Evolutionary conservation across 257 asterid genomes (phyloP), one percentile per base, ranked within the genome.

Genomic region (Pogostemon cablin): DNA sequence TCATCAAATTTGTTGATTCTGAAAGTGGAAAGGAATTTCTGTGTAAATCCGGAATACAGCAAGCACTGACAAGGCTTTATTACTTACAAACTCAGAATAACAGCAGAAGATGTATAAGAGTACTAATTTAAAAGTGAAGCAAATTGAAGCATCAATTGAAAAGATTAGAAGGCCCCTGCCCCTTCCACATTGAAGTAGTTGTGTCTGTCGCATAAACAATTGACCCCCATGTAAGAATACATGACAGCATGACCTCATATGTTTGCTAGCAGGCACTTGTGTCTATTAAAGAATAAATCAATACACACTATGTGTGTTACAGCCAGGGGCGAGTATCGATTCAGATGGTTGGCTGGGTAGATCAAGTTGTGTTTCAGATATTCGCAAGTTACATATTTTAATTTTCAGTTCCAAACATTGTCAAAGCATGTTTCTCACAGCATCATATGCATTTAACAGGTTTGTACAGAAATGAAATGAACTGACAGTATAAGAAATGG

Each of bases 101-200:
- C 38, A 38, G 49, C 8, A 17, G 37, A 66, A 38, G 15, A 66
- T 11, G 5, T 4, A 12, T 38, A 67, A 39, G 49, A 39, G 25
- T 44, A 58, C 53, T 65, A 48, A 41, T 44, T 40, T 25, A 46
- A 9, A 71, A 49, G 49, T 25, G 70, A 56, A 9, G 15, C 74
- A 42, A 41, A 46, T 54, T 54, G 37, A 6, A 17, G 47, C 8
- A 52, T 42, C 34, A 57, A 15, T 47, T 44, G 67, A 59, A 43
- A 58, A 69, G 32, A 34, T 11, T 54, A 38, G 72, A 69, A 43
- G 57, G 7, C 34, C 9, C 57, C 32, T 25, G 49, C 72, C 41
- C 39, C 34, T 56, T 64, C 15, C 17, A 11, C n/a, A 37, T 12
- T 48, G 42, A 34, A 42, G 20, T 44, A 34, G 15, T 4, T 41